Conservation (phyloP, 495 filamentous ascomycete genomes). For the Halenospora varia region DNA sequence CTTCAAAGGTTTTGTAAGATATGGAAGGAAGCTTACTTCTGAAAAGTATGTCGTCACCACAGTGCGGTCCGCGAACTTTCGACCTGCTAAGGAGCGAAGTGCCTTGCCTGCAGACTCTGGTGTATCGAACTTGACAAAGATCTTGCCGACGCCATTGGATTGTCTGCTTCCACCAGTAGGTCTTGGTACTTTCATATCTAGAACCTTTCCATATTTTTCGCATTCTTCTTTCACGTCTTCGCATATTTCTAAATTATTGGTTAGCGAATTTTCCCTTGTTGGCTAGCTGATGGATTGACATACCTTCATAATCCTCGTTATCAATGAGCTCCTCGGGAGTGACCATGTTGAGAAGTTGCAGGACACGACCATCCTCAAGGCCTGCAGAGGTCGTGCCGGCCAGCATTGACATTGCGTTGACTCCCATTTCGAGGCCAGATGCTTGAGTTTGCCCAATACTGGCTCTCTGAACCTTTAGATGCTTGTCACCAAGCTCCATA, state of each 20-base stretch:
- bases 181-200: constrained; percentile 86
- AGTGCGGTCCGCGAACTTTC: constrained; percentile 92
- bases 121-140: constrained; percentile 88
- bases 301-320: constrained; percentile 89
- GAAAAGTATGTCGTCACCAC: constrained; percentile 95
- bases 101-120: constrained; percentile 78
- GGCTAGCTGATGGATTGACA: constrained; percentile 9
- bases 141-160: constrained; percentile 91
- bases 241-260: constrained; percentile 67
- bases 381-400: constrained; percentile 83
- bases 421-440: constrained; percentile 84
- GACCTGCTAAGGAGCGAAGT: constrained; percentile 78
- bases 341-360: constrained; percentile 97
- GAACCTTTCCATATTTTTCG: constrained; percentile 77
- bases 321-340: constrained; percentile 94
- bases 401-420: constrained; percentile 99
- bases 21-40: constrained; percentile 54
- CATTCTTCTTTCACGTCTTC: constrained; percentile 93
- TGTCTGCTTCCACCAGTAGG: constrained; percentile 77
- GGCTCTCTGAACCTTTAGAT: constrained; percentile 80
- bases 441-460: constrained; percentile 92
- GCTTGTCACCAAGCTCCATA: constrained; percentile 85
- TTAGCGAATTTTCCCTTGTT: neutral
- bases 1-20: constrained; percentile 1
- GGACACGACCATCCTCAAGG: constrained; percentile 69